These are phyloP conservation scores for Coleophoma eucalyptorum DNA, from an alignment of 2,329 filamentous ascomycete species.

Conservation along the genomic window DNA sequence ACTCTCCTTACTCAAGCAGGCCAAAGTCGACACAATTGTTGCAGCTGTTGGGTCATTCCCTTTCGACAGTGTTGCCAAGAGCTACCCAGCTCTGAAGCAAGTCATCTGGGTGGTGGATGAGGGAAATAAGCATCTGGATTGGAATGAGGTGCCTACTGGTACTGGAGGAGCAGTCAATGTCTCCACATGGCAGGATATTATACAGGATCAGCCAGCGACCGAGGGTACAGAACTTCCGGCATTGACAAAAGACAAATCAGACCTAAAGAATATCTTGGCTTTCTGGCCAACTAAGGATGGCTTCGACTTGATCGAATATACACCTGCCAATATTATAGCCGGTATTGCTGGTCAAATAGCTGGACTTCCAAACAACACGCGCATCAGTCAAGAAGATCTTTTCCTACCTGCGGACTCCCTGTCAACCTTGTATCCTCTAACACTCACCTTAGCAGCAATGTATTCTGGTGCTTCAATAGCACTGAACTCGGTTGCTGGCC, in stretches of 20 bases:
- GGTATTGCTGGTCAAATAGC: slow-evolving; percentile 75
- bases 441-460: slow-evolving; percentile 76
- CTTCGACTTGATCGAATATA: slow-evolving; percentile 77
- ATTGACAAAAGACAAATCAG: slow-evolving; percentile 45
- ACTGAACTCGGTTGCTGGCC: slow-evolving; percentile 81
- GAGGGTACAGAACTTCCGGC: slow-evolving; percentile 62
- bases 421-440: slow-evolving; percentile 73
- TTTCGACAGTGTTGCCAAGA: slow-evolving; percentile 66
- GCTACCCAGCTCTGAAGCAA: slow-evolving; percentile 67
- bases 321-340: slow-evolving; percentile 81
- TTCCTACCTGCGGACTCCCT: slow-evolving; percentile 84
- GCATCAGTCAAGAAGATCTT: slow-evolving; percentile 70
- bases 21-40: slow-evolving; percentile 76
- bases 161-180: slow-evolving; percentile 73
- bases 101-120: slow-evolving; percentile 92
- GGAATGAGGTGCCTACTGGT: slow-evolving; percentile 82
- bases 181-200: slow-evolving; percentile 88
- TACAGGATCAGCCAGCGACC: slow-evolving; percentile 62
- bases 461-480: slow-evolving; percentile 82
- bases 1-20: slow-evolving; percentile 66
- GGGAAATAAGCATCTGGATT: slow-evolving; percentile 89
- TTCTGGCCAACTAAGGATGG: slow-evolving; percentile 59
- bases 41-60: slow-evolving; percentile 85
- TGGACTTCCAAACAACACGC: slow-evolving; percentile 70
- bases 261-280: slow-evolving; percentile 54